Evolutionary conservation across 805 yeast genomes (phyloP).

Genomic region (Zygoascus biomembranicola): DNA sequence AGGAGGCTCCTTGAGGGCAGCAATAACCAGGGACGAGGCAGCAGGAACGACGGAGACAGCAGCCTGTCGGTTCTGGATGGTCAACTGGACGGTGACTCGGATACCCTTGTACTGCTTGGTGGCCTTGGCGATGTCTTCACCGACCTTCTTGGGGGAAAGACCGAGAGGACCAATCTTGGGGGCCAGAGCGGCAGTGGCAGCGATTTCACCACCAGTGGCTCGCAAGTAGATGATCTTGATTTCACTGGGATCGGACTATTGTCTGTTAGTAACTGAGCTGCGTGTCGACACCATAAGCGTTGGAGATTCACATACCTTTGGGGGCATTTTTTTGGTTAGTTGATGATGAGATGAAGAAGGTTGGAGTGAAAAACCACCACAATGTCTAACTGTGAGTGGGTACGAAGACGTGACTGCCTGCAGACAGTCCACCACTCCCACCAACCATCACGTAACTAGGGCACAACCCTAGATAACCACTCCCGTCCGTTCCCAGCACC

Average conservation of each 20-base stretch:
- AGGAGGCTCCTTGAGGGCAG: constrained; percentile 99
- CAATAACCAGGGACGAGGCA: constrained; percentile 97
- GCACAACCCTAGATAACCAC: background rate
- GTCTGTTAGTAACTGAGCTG: background rate
- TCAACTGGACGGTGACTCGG: constrained; percentile 96
- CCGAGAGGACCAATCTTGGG: constrained; percentile 99
- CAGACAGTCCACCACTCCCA: background rate
- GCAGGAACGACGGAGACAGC: constrained; percentile 98
- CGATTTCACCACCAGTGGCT: constrained; percentile 99
- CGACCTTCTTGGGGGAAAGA: constrained; percentile 99
- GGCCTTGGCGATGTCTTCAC: constrained; percentile 99
- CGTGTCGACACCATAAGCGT: background rate
- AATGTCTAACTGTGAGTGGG: too few species aligned
- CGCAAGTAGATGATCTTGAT: constrained; percentile 97
- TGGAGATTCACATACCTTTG: constrained; percentile 15
- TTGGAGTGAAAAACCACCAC: constrained; percentile 4
- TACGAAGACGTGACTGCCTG: background rate
- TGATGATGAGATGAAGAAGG: background rate
- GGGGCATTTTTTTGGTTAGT: constrained; percentile 18
- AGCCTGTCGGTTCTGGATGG: constrained; percentile 99
- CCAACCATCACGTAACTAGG: too few species aligned
- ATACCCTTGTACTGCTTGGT: constrained; percentile 99
- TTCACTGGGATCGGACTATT: constrained; percentile 87
- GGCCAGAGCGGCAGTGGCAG: constrained; percentile 98
- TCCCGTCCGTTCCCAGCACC: background rate